Evolutionary conservation across 2,329 filamentous ascomycete species (phyloP).

Genomic region (Cladophialophora chaetospira): DNA sequence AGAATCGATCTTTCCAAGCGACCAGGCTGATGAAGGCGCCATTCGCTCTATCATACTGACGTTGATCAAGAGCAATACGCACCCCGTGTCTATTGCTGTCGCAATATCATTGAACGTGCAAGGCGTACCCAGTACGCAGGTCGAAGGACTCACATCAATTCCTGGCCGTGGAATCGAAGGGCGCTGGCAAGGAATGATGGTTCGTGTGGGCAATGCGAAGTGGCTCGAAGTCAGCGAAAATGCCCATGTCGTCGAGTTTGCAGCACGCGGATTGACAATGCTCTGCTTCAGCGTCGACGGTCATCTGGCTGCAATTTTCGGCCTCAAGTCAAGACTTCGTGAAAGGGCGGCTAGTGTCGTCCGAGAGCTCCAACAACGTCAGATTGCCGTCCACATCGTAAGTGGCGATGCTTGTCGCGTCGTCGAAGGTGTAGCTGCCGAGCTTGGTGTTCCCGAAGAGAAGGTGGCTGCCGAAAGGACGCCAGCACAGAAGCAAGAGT

Average conservation of each 20-base stretch:
- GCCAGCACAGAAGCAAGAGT: constrained; percentile 58
- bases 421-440: constrained; percentile 50
- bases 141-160: constrained; percentile 34
- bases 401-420: constrained; percentile 58
- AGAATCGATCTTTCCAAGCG: constrained; percentile 26
- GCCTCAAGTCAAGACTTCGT: constrained; percentile 51
- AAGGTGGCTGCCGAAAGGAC: constrained; percentile 52
- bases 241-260: constrained; percentile 38
- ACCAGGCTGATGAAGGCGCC: neutral
- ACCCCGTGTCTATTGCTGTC: constrained; percentile 57
- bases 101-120: constrained; percentile 42
- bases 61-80: constrained; percentile 41
- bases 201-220: constrained; percentile 33
- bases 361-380: constrained; percentile 50
- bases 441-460: constrained; percentile 42
- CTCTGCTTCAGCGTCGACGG: constrained; percentile 59
- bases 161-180: constrained; percentile 37
- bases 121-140: constrained; percentile 16
- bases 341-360: constrained; percentile 56
- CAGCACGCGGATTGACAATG: constrained; percentile 50
- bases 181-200: constrained; percentile 11
- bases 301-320: constrained; percentile 51
- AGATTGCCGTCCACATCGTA: constrained; percentile 57
- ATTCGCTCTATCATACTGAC: constrained; percentile 14
- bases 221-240: constrained; percentile 42